Base-by-base conservation (phyloP, 495 filamentous ascomycete genomes). In the Massariosphaeria phaeospora region DNA sequence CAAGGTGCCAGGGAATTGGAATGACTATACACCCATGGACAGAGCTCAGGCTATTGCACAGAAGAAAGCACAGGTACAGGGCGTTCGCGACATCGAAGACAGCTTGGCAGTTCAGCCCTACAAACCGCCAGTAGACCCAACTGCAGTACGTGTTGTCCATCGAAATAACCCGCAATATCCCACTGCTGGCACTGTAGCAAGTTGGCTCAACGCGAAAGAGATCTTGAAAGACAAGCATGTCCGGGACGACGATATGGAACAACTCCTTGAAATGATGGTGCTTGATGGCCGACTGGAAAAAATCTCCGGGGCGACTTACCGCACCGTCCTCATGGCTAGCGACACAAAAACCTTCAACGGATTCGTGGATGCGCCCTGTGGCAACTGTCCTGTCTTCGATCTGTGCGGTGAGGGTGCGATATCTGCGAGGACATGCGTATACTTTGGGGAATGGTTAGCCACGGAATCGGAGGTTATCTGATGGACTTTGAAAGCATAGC, bases 381-480 rank as follows among this genome's bases (percentile, higher is more conserved):
- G 89, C 13, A 75, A 80, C 55, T 98, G 93, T 67, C 93, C 94
- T 0, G 93, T 96, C n/a, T 94, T 96, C 71, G 81, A 85, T 33
- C 74, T 96, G 17, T 98, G 93, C 69, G 84, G 84, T 41, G 89
- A 85, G 5, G 90, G 89, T 1, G 85, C 86, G 8, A 88, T 97
- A 29, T 93, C 84, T 66, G 88, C 93, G 1, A 85, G 83, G 49
- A 95, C 79, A 43, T 98, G 93, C 67, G 85, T 89, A 35, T 98
- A 97, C 63, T 96, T 94, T 64, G 76, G 83, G 48, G 78, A 83
- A 3, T 97, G 91, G 91, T 69, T 96, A 18, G 41, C 23, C 11
- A 55, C 49, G 8, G 44, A 48, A 29, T 49, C 44, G n/a, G 57
- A 30, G 15, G 15, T 35, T 17, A 50, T 15, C 6, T 17, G 21